Evolutionary conservation across 1,139 yeast species (phyloP).

Genomic region (Kazachstania sp.): DNA sequence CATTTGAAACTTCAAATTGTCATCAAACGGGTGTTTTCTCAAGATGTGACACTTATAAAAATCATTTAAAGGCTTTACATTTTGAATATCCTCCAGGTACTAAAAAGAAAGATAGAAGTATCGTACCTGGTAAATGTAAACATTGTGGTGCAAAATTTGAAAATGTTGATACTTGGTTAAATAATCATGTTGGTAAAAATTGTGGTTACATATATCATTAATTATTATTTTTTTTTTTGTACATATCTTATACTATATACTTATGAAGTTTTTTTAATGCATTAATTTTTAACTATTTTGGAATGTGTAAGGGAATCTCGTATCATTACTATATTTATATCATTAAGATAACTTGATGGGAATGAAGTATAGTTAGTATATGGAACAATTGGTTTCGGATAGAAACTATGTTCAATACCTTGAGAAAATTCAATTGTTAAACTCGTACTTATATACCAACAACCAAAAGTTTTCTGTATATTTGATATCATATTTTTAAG

Average conservation of each 20-base stretch:
- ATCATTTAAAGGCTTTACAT: conserved; percentile 83
- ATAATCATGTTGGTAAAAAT: conserved; percentile 57
- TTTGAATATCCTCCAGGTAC: conserved; percentile 86
- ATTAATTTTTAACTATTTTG: not conserved
- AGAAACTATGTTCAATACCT: conserved; percentile 20
- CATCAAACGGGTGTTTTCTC: conserved; percentile 79
- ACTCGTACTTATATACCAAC: conserved; percentile 25
- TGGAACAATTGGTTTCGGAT: not conserved
- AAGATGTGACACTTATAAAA: conserved; percentile 85
- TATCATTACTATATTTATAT: not conserved
- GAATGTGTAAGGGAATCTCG: not conserved
- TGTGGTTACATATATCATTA: conserved; percentile 35
- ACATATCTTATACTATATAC: too few relatives aligned
- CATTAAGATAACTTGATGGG: not conserved
- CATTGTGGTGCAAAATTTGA: conserved; percentile 59
- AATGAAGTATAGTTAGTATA: not conserved
- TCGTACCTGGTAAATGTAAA: conserved; percentile 66
- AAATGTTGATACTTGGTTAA: conserved; percentile 74
- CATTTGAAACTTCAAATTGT: conserved; percentile 36
- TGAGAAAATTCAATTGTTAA: conserved; percentile 26
- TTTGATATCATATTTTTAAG: conserved; percentile 15
- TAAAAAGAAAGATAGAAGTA: conserved; percentile 62
- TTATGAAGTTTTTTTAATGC: too few relatives aligned
- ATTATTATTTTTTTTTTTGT: too few relatives aligned
- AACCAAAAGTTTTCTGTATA: conserved; percentile 22